These are phyloP conservation scores for Penicillium coprophilum DNA, from an alignment of 495 filamentous ascomycete species.

Conservation along the genomic window DNA sequence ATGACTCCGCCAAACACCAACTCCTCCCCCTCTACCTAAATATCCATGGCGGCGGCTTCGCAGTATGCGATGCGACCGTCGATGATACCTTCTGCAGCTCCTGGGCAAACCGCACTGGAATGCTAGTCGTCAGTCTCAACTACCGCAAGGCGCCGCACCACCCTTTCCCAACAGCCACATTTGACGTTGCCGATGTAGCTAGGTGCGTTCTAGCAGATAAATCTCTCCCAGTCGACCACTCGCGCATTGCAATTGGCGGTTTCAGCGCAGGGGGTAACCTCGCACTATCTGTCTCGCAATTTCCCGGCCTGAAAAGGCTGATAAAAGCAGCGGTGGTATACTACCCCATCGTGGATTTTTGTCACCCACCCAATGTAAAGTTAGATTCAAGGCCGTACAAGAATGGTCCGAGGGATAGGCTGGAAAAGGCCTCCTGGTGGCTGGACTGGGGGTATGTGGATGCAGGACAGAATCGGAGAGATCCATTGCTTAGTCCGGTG, in stretches of 20 bases:
- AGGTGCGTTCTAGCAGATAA: slow-evolving; percentile 43
- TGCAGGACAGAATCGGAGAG: slow-evolving; percentile 31
- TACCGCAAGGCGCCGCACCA: slow-evolving; percentile 36
- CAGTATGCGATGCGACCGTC: slow-evolving; percentile 20
- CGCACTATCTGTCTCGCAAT: slow-evolving; percentile 29
- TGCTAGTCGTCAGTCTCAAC: slow-evolving; percentile 37
- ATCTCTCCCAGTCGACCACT: slow-evolving; percentile 32
- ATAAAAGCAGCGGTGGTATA: slow-evolving; percentile 33
- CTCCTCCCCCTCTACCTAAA: slow-evolving; percentile 36
- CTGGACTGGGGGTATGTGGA: slow-evolving; percentile 36
- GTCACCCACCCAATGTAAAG: slow-evolving; percentile 27
- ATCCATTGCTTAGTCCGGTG: slow-evolving; percentile 35
- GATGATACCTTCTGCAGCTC: slow-evolving; percentile 35
- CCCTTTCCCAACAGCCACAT: slow-evolving; percentile 31
- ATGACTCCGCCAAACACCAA: slow-evolving; percentile 20
- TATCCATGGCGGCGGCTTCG: slow-evolving; percentile 43
- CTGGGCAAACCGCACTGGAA: slow-evolving; percentile 31
- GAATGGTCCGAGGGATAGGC: slow-evolving; percentile 22
- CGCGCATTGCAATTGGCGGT: slow-evolving; percentile 35
- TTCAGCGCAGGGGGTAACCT: slow-evolving; percentile 42
- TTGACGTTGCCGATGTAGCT: slow-evolving; percentile 28
- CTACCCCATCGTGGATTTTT: slow-evolving; percentile 38
- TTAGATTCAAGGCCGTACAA: slow-evolving; percentile 28
- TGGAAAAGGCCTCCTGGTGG: slow-evolving; percentile 26
- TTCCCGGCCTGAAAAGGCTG: slow-evolving; percentile 26